phyloP scores from a whole-genome alignment of 2,329 filamentous ascomycete genomes.

The Fusarium globosum region DNA sequence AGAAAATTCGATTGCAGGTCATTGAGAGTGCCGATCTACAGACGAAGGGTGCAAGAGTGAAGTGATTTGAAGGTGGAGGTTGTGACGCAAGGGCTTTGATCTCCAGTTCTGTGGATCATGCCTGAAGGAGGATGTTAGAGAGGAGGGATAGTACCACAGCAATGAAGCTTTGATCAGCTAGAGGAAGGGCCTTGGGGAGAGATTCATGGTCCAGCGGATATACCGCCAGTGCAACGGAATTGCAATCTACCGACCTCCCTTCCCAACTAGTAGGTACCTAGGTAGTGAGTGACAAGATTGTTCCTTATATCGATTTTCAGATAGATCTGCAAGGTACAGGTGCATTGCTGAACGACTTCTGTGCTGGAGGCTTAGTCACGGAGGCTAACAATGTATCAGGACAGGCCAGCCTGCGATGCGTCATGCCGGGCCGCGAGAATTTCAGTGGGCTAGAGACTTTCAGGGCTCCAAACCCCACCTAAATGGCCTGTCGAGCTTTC shows the following conservation, averaged over 20 bases:
- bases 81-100: slow-evolving; percentile 39
- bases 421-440: slow-evolving; percentile 14
- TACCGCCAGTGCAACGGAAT: not conserved
- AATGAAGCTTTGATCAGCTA: not conserved
- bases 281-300: not conserved
- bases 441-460: slow-evolving; percentile 9
- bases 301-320: not conserved
- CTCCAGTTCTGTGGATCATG: slow-evolving; percentile 30
- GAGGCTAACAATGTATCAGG: not conserved
- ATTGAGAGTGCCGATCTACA: slow-evolving; percentile 1
- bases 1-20: slow-evolving; percentile 8
- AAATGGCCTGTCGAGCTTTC: slow-evolving; percentile 12
- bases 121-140: not conserved
- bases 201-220: not conserved
- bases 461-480: slow-evolving; percentile 42
- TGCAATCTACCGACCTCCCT: not conserved
- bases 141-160: not conserved
- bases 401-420: slow-evolving; percentile 9
- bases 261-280: not conserved
- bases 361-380: not conserved
- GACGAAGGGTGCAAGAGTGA: slow-evolving; percentile 22
- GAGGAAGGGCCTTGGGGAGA: not conserved
- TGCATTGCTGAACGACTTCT: slow-evolving; percentile 13
- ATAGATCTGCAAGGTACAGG: slow-evolving; percentile 16
- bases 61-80: slow-evolving; percentile 27